Evolutionary conservation across 768 basidiomycete genomes (phyloP).

Genomic region (Suillus alpinus): DNA sequence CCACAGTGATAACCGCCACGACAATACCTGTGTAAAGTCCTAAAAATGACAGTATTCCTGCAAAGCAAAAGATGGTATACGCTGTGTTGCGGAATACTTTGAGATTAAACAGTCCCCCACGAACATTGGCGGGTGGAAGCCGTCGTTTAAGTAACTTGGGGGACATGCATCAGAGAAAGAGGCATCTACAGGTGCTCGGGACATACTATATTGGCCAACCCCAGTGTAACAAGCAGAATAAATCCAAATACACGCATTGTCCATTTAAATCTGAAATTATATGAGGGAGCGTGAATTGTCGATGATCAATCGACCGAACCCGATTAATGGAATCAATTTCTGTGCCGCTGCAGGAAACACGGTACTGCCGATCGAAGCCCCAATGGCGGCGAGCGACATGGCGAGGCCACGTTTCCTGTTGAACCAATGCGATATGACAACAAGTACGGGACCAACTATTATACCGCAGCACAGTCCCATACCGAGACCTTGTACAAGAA

Average conservation of each 20-base stretch:
- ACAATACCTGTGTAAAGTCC: slow-evolving; percentile 64
- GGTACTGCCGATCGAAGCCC: slow-evolving; percentile 68
- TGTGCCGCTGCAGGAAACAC: slow-evolving; percentile 61
- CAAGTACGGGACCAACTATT: slow-evolving; percentile 60
- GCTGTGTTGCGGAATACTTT: slow-evolving; percentile 42
- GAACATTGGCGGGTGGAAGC: slow-evolving; percentile 49
- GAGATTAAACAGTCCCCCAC: slow-evolving; percentile 59
- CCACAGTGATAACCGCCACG: background rate
- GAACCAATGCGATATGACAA: slow-evolving; percentile 74
- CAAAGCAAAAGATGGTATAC: slow-evolving; percentile 57
- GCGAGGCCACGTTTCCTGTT: slow-evolving; percentile 50
- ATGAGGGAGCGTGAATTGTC: background rate
- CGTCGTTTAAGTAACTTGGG: slow-evolving; percentile 39
- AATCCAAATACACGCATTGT: slow-evolving; percentile 71
- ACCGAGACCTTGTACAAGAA: slow-evolving; percentile 70
- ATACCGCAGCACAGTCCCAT: slow-evolving; percentile 61
- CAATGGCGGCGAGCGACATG: slow-evolving; percentile 60
- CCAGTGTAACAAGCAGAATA: slow-evolving; percentile 51
- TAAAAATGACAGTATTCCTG: slow-evolving; percentile 56
- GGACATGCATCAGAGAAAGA: background rate
- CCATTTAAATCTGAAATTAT: slow-evolving; percentile 64
- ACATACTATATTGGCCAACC: slow-evolving; percentile 51
- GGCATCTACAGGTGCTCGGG: slow-evolving; percentile 12
- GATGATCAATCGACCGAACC: slow-evolving; percentile 37
- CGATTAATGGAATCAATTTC: slow-evolving; percentile 51